Evolutionary conservation across 768 basidiomycete genomes (phyloP).

Genomic region (Termitomyces eurrhizus): DNA sequence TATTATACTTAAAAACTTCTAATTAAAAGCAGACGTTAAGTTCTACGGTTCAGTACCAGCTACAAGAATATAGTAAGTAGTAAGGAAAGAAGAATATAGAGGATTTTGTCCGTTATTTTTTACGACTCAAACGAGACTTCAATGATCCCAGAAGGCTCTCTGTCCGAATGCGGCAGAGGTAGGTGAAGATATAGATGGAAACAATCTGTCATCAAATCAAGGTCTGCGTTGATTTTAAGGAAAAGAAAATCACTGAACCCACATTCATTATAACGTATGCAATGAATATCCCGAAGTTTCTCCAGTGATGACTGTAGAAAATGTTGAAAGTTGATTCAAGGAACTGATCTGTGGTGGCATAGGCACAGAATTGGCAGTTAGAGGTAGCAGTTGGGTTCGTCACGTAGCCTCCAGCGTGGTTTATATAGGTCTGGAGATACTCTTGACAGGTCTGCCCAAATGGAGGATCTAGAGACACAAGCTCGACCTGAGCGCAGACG

Average conservation of each 20-base stretch:
- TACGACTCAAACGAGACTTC: constrained; percentile 2
- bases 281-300: constrained; percentile 48
- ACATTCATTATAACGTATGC: constrained; percentile 47
- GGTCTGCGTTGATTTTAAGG: neutral
- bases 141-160: constrained; percentile 7
- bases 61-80: neutral
- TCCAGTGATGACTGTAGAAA: constrained; percentile 48
- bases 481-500: constrained; percentile 58
- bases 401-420: constrained; percentile 52
- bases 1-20: neutral
- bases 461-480: constrained; percentile 57
- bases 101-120: neutral
- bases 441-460: constrained; percentile 50
- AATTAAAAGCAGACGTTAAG: too few relatives aligned
- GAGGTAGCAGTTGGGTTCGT: constrained; percentile 46
- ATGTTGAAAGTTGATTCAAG: constrained; percentile 56
- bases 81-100: neutral
- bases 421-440: constrained; percentile 52
- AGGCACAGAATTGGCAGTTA: constrained; percentile 55
- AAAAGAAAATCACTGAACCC: constrained; percentile 7
- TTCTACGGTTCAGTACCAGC: neutral
- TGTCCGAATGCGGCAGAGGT: constrained; percentile 22
- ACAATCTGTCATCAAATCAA: constrained; percentile 32
- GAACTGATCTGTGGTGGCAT: constrained; percentile 51
- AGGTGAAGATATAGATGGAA: constrained; percentile 48